A percentile compares a stretch with the other conserved stretches of the same genome.
These are phyloP conservation scores for Podospora comata DNA, from an alignment of 495 filamentous ascomycete genomes.

Conservation along the genomic window DNA sequence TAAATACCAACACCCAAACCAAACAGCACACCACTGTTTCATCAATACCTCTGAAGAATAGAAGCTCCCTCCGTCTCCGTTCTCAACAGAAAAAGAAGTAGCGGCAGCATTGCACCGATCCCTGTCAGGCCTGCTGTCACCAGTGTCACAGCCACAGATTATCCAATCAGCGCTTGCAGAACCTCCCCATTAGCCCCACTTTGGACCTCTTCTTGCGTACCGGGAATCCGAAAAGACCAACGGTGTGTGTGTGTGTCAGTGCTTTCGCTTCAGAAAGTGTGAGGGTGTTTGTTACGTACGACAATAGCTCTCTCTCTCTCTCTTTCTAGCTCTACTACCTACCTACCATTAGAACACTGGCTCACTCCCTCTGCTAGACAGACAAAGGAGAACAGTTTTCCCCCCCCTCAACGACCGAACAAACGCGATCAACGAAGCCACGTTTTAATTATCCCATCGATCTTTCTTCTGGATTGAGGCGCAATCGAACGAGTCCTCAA, in stretches of 20 bases:
- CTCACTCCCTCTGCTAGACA: no score
- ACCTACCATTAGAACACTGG: no score
- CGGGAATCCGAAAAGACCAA: background rate
- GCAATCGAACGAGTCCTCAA: no score
- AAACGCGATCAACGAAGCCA: background rate
- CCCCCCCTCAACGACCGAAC: background rate
- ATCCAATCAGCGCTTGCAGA: background rate
- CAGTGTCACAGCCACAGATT: background rate
- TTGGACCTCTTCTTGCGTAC: background rate
- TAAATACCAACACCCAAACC: background rate
- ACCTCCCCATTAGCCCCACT: background rate
- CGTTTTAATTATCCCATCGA: conserved; percentile 7
- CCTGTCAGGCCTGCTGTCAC: background rate
- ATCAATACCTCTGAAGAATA: background rate
- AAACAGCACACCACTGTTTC: background rate
- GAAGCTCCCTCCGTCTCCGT: background rate
- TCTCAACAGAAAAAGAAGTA: background rate
- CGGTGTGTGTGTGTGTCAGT: background rate
- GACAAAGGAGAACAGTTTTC: background rate
- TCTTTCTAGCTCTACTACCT: no score
- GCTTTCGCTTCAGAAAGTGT: background rate
- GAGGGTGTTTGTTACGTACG: background rate
- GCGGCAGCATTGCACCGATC: background rate
- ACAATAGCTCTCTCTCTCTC: background rate
- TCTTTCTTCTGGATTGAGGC: background rate